Evolutionary conservation across 805 yeast species (phyloP), one percentile per base, ranked within the genome.

Genomic region (Schizosaccharomyces japonicus): DNA sequence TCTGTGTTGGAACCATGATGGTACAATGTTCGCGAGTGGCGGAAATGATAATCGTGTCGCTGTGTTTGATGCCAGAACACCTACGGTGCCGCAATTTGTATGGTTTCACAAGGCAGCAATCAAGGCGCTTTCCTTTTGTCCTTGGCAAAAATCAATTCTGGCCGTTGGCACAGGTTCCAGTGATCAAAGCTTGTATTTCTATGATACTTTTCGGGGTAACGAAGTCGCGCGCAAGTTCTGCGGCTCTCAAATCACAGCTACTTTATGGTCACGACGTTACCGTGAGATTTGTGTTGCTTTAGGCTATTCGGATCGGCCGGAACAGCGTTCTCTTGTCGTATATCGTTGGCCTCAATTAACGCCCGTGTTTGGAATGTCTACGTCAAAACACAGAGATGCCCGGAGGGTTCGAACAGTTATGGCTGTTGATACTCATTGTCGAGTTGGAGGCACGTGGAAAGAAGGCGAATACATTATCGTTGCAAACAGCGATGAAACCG

Each of bases 41-140:
- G 94, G 95, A 30, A 90, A 90, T 58, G 98, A 90, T 60, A 87
- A 90, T 57, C 64, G 84, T 6, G 94, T 90, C 5, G 78, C 81
- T 58, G 76, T 87, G 44, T 87, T 96, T 96, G 98, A 87, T 60
- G 78, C 79, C 2, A 69, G 33, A 11, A 66, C 75, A 1, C 77
- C 79, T 1, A 39, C 17, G 40, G 58, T 64, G 27, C 94, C 96
- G 2, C 70, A 76, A 52, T 81, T 77, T 59, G 67, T 77, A 11
- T 63, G 84, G 47, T 71, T 68, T 0, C 95, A 85, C 56, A 63
- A 65, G 2, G 93, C 94, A 1, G 95, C 95, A 0, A 85, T 85
- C 0, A 84, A 84, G 55, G 95, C 94, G 0, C 65, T 85, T 42
- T 79, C 87, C 2, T 85, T 73, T 55, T 85, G 95, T 57, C 95